Conservation (phyloP, 306 rosid species). For the Fragaria vesca region DNA sequence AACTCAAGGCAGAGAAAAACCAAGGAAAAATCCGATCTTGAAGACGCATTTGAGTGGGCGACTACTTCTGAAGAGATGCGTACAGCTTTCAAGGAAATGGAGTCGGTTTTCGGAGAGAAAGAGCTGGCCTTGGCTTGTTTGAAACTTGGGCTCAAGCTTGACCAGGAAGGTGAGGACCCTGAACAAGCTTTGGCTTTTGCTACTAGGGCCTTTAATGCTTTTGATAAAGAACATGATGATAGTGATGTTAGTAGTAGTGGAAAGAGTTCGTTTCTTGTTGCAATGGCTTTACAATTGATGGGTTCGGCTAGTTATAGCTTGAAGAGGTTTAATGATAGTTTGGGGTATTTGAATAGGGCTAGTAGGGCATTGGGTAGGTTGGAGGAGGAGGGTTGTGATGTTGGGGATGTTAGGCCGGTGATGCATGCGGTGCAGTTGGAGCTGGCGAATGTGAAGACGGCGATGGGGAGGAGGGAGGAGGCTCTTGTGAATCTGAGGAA, state of each 20-base stretch:
- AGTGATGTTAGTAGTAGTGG: background rate
- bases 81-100: constrained; percentile 64
- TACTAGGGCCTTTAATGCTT: constrained; percentile 59
- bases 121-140: constrained; percentile 81
- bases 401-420: constrained; percentile 66
- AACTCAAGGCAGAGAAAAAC: constrained; percentile 68
- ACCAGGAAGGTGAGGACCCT: constrained; percentile 87
- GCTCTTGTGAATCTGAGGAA: constrained; percentile 69
- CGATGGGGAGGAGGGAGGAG: constrained; percentile 94
- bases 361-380: constrained; percentile 68
- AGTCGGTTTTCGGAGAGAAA: constrained; percentile 52
- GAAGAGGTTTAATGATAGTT: constrained; percentile 76
- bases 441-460: constrained; percentile 76
- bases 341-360: constrained; percentile 77
- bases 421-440: constrained; percentile 86
- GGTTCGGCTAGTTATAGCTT: constrained; percentile 70
- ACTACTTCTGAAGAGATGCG: constrained; percentile 61
- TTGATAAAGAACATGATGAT: constrained; percentile 44
- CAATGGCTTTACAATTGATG: constrained; percentile 81
- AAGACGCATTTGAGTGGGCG: constrained; percentile 80
- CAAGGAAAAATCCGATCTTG: constrained; percentile 59
- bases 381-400: constrained; percentile 46
- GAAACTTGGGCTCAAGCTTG: constrained; percentile 80
- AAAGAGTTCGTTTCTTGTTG: constrained; percentile 53
- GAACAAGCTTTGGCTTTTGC: constrained; percentile 67